These are phyloP conservation scores for Stellera chamaejasme DNA, from an alignment of 345 rosid genomes.

Conservation along the genomic window DNA sequence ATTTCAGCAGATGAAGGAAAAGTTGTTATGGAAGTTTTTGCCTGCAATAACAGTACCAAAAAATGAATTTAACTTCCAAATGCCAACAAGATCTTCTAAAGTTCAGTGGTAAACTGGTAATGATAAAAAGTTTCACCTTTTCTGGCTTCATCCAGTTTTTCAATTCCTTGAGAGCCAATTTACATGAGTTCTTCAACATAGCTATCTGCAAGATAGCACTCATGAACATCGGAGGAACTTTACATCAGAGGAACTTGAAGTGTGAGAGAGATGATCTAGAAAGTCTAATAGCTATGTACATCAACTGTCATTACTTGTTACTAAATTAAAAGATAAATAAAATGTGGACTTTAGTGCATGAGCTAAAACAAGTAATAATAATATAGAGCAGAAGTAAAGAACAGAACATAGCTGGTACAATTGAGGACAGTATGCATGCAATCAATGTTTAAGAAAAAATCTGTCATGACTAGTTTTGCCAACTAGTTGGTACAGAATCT, in stretches of 20 bases:
- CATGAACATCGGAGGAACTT: slow-evolving; percentile 2
- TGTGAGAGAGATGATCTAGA: no score
- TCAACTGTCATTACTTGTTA: no score
- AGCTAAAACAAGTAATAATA: no score
- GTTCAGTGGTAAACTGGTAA: background rate
- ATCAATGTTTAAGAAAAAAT: no score
- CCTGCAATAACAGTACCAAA: slow-evolving; percentile 35
- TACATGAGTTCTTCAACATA: slow-evolving; percentile 50
- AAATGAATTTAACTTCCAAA: slow-evolving; percentile 1
- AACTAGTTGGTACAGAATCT: no score
- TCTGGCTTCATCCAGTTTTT: slow-evolving; percentile 75
- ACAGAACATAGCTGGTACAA: no score
- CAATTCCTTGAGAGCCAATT: slow-evolving; percentile 55
- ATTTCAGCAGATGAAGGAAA: slow-evolving; percentile 94
- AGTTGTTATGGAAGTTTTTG: slow-evolving; percentile 62
- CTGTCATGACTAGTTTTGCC: no score
- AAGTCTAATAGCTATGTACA: no score
- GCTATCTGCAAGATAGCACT: slow-evolving; percentile 41
- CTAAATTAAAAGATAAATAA: no score
- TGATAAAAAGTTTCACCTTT: slow-evolving; percentile 32
- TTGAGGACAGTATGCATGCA: no score
- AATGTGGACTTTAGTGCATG: no score
- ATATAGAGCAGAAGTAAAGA: no score
- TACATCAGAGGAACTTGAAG: background rate
- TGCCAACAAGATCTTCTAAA: slow-evolving; percentile 3